These are phyloP conservation scores for Podila horticola DNA, from an alignment of 192 early-diverging fungal species.

Conservation along the genomic window DNA sequence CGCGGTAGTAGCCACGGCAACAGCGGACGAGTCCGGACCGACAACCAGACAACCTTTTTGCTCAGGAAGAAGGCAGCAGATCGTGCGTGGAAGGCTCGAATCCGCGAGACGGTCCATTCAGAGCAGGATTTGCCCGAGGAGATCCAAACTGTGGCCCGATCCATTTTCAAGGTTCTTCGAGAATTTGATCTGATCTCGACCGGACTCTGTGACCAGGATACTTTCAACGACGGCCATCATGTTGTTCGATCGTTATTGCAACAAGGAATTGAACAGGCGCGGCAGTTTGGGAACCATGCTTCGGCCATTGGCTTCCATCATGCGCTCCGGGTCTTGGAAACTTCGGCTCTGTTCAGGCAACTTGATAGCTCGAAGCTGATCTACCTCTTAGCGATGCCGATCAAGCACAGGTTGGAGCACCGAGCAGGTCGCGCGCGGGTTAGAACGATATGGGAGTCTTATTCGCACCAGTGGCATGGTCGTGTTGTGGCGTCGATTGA, in stretches of 20 bases:
- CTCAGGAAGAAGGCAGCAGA: conserved; percentile 26
- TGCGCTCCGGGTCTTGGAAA: conserved; percentile 34
- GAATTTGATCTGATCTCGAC: conserved; percentile 40
- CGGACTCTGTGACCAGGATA: background rate
- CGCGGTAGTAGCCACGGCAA: background rate
- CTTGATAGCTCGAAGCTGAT: conserved; percentile 40
- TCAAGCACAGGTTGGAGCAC: conserved; percentile 39
- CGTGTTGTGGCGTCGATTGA: conserved; percentile 38
- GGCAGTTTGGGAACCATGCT: conserved; percentile 42
- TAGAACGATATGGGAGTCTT: conserved; percentile 37
- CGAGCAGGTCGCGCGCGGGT: conserved; percentile 23
- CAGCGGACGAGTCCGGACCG: background rate
- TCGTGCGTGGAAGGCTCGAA: conserved; percentile 33
- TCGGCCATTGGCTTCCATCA: conserved; percentile 52
- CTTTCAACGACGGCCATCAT: conserved; percentile 1
- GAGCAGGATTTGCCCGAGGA: conserved; percentile 50
- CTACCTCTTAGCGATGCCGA: conserved; percentile 47
- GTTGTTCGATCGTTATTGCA: conserved; percentile 18
- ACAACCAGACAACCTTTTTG: background rate
- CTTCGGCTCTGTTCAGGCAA: conserved; percentile 24
- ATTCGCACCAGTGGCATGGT: conserved; percentile 42
- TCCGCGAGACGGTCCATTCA: conserved; percentile 36
- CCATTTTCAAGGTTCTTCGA: conserved; percentile 49
- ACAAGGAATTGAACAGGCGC: conserved; percentile 44
- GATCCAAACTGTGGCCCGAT: conserved; percentile 35